Evolutionary conservation across 2,329 filamentous ascomycete genomes (phyloP), one percentile per base, ranked within the genome.

Genomic region (Tolypocladium pustulatum): DNA sequence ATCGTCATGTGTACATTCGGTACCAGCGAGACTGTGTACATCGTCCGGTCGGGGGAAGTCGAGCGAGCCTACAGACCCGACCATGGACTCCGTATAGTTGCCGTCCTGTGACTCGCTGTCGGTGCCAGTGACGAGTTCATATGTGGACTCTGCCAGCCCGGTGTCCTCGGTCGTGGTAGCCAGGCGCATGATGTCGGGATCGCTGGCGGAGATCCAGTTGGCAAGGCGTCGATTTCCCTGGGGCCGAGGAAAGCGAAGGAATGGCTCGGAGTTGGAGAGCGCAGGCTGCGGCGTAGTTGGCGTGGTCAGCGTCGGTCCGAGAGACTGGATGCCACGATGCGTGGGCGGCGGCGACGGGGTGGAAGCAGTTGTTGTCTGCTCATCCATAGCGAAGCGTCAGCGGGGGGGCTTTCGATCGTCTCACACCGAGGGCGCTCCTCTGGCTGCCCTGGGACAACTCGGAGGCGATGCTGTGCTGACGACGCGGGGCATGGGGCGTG

Each of bases 131-230:
- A 85, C 78, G 54, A 85, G 71, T 66, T 84, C 82, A 68, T 81
- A 85, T 60, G 80, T 75, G 58, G 82, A 82, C 65, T 83, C 82
- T 65, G 76, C 71, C 66, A 84, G 67, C 65, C 73, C 82, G 68
- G 80, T 77, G 62, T 78, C 76, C 46, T 80, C 77, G 59, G 76
- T 74, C 34, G 72, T 72, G 57, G 67, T 71, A 41, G 72, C 72
- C 27, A 75, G 70, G 62, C 75, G 75, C 79, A 83, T 82, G 62
- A 84, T 82, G 71, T 81, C 77, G 57, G 80, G 80, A 36, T 81
- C 77, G 65, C 81, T 84, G 57, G 76, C 78, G 8, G 80, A 82
- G 55, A 85, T 74, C 81, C 81, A 85, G 75, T 81, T 79, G 65
- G 81, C 81, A 46, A 85, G 78, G 55, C 76, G 74, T 58, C 76